phyloP scores from a whole-genome alignment of 140 eudicot species.

The Flaveria floridana region DNA sequence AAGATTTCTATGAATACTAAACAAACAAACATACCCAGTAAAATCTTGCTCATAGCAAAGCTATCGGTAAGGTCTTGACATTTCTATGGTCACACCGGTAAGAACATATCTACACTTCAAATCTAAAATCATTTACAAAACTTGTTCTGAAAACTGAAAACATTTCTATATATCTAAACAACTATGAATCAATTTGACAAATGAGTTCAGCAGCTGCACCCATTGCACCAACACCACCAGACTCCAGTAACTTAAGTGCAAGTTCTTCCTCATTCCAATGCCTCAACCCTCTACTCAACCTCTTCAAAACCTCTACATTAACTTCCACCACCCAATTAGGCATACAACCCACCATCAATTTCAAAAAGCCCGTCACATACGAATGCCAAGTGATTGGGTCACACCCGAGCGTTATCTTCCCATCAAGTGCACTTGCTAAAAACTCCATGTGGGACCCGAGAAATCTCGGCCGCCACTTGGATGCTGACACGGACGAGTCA shows the following conservation, averaged over 20 bases:
- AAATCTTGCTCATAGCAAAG: too few species aligned
- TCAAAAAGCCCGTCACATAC: conserved; percentile 65
- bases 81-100: conserved; percentile 17
- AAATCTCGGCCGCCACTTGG: conserved; percentile 57
- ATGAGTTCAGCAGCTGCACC: conserved; percentile 82
- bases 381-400: conserved; percentile 79
- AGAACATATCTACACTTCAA: conserved; percentile 34
- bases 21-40: too few species aligned
- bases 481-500: conserved; percentile 53
- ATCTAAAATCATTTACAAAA: conserved; percentile 42
- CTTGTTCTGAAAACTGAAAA: conserved; percentile 18
- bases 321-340: conserved; percentile 69
- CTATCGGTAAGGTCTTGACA: too few species aligned
- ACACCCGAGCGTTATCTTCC: conserved; percentile 86
- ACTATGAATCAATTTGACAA: conserved; percentile 32
- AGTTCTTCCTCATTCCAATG: conserved; percentile 81
- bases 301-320: conserved; percentile 59
- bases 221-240: conserved; percentile 70
- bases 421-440: conserved; percentile 69
- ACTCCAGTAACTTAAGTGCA: conserved; percentile 58
- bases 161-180: not conserved
- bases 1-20: not conserved
- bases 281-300: conserved; percentile 66
- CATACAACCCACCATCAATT: conserved; percentile 63
- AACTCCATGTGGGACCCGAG: conserved; percentile 76